Conservation (phyloP, 345 rosid species). For the Brassica carinata region DNA sequence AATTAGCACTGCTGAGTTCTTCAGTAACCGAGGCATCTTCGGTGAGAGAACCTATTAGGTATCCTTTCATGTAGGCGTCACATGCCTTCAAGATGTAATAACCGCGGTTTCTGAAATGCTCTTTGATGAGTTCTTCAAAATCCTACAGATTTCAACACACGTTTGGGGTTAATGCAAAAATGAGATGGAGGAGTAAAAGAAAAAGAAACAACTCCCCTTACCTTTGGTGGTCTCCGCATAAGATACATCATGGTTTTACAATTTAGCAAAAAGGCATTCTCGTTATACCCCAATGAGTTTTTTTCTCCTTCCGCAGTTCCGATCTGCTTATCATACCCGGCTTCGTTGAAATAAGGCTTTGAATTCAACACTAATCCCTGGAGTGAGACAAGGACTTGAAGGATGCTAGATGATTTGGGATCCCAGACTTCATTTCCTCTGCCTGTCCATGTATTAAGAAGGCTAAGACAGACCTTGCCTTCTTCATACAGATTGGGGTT, state of each 20-base stretch:
- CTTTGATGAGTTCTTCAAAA: conserved; percentile 75
- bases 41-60: conserved; percentile 82
- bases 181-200: neutral
- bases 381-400: conserved; percentile 96
- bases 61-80: conserved; percentile 90
- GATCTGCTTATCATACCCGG: conserved; percentile 91
- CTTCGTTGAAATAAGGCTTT: conserved; percentile 98
- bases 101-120: conserved; percentile 85
- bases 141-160: conserved; percentile 50
- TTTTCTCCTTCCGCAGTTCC: conserved; percentile 99
- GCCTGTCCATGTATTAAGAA: conserved; percentile 96
- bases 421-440: conserved; percentile 98
- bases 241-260: conserved; percentile 97
- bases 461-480: conserved; percentile 99
- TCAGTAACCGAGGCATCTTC: conserved; percentile 62
- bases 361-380: conserved; percentile 96
- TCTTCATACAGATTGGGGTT: conserved; percentile 95
- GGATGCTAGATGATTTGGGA: conserved; percentile 90
- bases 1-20: conserved; percentile 47
- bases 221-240: conserved; percentile 90
- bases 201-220: conserved; percentile 32
- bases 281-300: conserved; percentile 87
- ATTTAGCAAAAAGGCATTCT: conserved; percentile 83
- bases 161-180: neutral
- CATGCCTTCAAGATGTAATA: conserved; percentile 89